Base-by-base conservation (phyloP, 1,284 basidiomycete species). In the Apiotrichum laibachii region DNA sequence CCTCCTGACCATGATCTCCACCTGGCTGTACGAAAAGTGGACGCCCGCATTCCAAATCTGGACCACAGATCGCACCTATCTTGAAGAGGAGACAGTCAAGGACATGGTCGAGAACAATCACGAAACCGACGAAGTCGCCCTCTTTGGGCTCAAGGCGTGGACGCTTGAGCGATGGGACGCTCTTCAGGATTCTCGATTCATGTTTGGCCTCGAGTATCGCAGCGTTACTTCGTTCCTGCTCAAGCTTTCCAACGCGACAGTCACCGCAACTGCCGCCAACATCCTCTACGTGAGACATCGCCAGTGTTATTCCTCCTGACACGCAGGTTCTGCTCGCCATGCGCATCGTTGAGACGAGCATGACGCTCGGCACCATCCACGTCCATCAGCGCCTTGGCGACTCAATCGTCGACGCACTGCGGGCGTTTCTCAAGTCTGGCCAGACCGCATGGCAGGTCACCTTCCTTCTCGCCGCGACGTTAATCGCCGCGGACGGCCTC, bases 91-190 rank as follows among this genome's bases (percentile, higher is more conserved):
- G 61, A 80, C 78, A 12, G 79, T 81, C 2, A 80, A 81, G 21
- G 86, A 87, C 65, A 78, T 90, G 46, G 88, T 85, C 0, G 83
- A 87, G 68, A 87, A 84, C 67, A 86, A 88, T 46, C 69, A 78
- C 0, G 84, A 88, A 70, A 85, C 88, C 31, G 40, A 56, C 15
- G 89, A 92, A 73, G 82, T 91, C 19, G 81, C 86, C 42, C 79
- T 92, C 8, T 92, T 91, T 71, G 88, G 88, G 8, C 81, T 92
- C 12, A 86, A 85, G 19, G 86, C 87, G 37, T 92, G 89, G 89
- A 86, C 91, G 57, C 77, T 92, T 57, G 81, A 83, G 55, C 84
- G 84, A 2, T 92, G 89, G 89, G 82, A 85, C 35, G 39, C 34
- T 18, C 22, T 51, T 35, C 7, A n/a, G 21, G 13, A 31, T 3